Evolutionary conservation across 495 filamentous ascomycete species (phyloP), one percentile per base, ranked within the genome.

Genomic region (Chlorociboria aeruginascens): DNA sequence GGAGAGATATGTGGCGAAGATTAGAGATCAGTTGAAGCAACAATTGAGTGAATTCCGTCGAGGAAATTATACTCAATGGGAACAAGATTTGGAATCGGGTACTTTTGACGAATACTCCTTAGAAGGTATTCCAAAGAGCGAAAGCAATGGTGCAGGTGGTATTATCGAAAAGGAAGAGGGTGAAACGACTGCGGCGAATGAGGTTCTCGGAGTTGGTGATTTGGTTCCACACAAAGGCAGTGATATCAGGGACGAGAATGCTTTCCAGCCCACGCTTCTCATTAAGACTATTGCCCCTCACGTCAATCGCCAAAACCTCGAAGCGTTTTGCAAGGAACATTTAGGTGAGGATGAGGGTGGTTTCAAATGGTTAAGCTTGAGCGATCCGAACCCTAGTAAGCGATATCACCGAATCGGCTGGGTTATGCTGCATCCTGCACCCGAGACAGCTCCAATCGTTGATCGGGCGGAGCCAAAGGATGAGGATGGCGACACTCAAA

Each of bases 201-300:
- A 97, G 62, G 88, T 95, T 6, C 76, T 97, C 7, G 86, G 92
- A 37, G 87, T 94, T 31, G 84, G 87, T 29, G 89, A 96, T 63
- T 64, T 96, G 42, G 76, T 95, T 16, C 87, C 89, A 33, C 78
- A 80, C 30, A 74, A 74, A 53, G 85, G 82, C 38, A 83, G 81
- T 45, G 86, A 95, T 48, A 70, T 95, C 33, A 76, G 86, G 8
- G 89, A 96, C 57, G 86, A 94, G 48, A 79, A 79, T 40, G 69
- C 86, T 13, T 76, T 77, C 50, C 85, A 93, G 63, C 93, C 92
- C 11, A 89, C 93, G 1, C 71, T 99, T 25, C 76, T 99, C 36
- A 95, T 99, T 68, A 99, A 99, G 68, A 99, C 92, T 0, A 84
- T 99, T 61, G 92, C 93, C 10, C 93, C 92, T 3, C 90, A 90